A percentile compares a stretch with the other conserved stretches of the same genome.
Conservation (phyloP, 106 monocot species). For the Xerophyta viscosa region DNA sequence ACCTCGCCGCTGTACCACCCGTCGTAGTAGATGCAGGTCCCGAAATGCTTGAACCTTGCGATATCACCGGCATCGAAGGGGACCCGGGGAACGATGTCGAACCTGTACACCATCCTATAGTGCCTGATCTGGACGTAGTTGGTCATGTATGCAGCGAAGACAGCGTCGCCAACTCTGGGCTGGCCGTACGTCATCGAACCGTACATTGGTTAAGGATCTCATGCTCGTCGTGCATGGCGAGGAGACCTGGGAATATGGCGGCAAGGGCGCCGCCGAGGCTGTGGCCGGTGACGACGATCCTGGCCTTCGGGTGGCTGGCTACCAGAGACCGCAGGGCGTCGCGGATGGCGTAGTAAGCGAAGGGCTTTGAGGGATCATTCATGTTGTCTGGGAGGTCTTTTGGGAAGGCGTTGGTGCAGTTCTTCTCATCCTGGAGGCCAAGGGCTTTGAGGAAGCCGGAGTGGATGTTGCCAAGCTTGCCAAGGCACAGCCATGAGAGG, state of each 20-base stretch:
- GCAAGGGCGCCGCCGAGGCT: conserved; percentile 52
- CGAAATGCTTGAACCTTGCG: conserved; percentile 46
- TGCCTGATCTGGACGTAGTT: conserved; percentile 11
- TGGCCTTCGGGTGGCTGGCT: conserved; percentile 17
- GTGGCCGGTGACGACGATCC: conserved; percentile 38
- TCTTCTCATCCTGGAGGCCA: conserved; percentile 36
- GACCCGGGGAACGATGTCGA: conserved; percentile 43
- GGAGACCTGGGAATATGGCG: conserved; percentile 26
- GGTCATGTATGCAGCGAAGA: conserved; percentile 11
- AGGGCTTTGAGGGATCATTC: no score
- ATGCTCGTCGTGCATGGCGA: conserved; percentile 18
- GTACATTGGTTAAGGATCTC: conserved; percentile 19
- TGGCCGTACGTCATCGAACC: conserved; percentile 45
- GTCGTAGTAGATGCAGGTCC: conserved; percentile 28
- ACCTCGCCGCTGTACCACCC: conserved; percentile 23
- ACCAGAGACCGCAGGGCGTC: conserved; percentile 17
- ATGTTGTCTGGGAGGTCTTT: no score
- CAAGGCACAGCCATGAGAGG: conserved; percentile 37
- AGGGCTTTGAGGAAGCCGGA: conserved; percentile 55
- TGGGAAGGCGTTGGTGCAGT: conserved; percentile 24
- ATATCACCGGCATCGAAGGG: conserved; percentile 30
- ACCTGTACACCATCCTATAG: conserved; percentile 38
- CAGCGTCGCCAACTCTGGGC: conserved; percentile 39
- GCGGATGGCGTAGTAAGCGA: conserved; percentile 42
- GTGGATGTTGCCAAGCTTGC: conserved; percentile 32